A percentile compares a stretch with the other conserved stretches of the same genome.
Evolutionary conservation across 2,329 filamentous ascomycete genomes (phyloP).

Genomic region (Cladobotryum mycophilum): DNA sequence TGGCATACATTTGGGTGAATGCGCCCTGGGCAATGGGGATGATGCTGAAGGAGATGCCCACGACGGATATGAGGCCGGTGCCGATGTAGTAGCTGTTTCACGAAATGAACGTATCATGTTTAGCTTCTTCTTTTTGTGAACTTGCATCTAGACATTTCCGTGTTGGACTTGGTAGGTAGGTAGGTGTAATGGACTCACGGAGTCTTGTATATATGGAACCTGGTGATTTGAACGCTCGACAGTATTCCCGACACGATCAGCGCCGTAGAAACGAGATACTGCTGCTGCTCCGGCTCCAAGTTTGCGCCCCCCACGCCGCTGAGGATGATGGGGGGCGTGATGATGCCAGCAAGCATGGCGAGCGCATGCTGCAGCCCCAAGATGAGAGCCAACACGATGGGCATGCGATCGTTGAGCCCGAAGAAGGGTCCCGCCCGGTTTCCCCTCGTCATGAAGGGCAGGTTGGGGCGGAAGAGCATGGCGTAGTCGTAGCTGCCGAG

Average conservation of each 20-base stretch:
- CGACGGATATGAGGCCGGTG: conserved; percentile 74
- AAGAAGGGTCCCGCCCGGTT: conserved; percentile 64
- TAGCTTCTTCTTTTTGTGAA: not conserved
- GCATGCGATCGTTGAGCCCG: conserved; percentile 73
- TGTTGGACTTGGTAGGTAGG: no score
- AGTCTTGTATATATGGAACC: conserved; percentile 66
- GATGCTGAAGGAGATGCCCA: conserved; percentile 46
- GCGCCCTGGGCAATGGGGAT: conserved; percentile 52
- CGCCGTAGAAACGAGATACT: conserved; percentile 74
- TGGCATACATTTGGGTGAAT: conserved; percentile 70
- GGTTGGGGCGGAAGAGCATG: conserved; percentile 74
- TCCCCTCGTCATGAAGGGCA: conserved; percentile 69
- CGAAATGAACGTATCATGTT: not conserved
- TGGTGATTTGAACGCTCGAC: conserved; percentile 69
- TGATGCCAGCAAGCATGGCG: conserved; percentile 69
- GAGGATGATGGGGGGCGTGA: conserved; percentile 73
- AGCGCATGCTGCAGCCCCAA: conserved; percentile 75
- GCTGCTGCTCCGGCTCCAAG: conserved; percentile 51
- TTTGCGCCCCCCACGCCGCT: conserved; percentile 56
- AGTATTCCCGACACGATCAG: conserved; percentile 74
- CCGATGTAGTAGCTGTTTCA: conserved; percentile 61
- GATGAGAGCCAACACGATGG: conserved; percentile 64
- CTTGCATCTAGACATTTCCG: no score
- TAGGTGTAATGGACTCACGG: conserved; percentile 38
- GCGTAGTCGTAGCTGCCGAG: conserved; percentile 85